Evolutionary conservation across 257 asterid genomes (phyloP), one percentile per base, ranked within the genome.

Genomic region (Fraxinus quadrangulata): DNA sequence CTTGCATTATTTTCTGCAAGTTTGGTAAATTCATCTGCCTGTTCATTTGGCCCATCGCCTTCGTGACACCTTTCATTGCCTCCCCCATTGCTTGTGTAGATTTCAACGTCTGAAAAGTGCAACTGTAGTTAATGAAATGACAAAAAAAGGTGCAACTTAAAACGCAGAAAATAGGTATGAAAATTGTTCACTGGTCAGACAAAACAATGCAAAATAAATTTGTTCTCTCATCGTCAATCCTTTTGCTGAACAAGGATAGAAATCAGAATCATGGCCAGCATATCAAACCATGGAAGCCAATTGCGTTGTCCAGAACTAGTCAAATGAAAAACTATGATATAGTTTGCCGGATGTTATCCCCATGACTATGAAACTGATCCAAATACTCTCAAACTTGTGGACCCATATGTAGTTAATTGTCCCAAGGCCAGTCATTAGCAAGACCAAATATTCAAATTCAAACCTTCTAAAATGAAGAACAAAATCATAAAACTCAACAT

Each of bases 21-120:
- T 97, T 87, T 10, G 99, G 99, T 88, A 95, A 89, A 87, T 95
- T 95, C 98, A 95, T 91, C 86, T 95, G 99, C 85, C 96, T 89
- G 78, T 95, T 95, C 99, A 95, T 95, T 84, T 89, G 96, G 56
- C 99, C 99, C 99, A 95, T 95, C 73, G 99, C 99, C 90, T 93
- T 93, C 0, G 99, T 95, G n/a, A 95, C 99, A 3, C 99, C 99
- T 85, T 95, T 93, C 99, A 95, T 95, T 77, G 99, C 99, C 87
- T 93, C 99, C 39, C 98, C 98, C 99, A 95, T 95, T 72, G 99
- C 99, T 89, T 95, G 99, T 26, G 99, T 95, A 14, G 99, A 95
- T 84, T 95, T 95, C 79, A 95, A 79, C 3, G 98, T 95, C 99
- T 95, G 88, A 69, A 36, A 84, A 75, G 36, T 33, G 39, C 71